These are phyloP conservation scores for Eucalyptus caleyi DNA, from an alignment of 345 rosid species.

Conservation along the genomic window DNA sequence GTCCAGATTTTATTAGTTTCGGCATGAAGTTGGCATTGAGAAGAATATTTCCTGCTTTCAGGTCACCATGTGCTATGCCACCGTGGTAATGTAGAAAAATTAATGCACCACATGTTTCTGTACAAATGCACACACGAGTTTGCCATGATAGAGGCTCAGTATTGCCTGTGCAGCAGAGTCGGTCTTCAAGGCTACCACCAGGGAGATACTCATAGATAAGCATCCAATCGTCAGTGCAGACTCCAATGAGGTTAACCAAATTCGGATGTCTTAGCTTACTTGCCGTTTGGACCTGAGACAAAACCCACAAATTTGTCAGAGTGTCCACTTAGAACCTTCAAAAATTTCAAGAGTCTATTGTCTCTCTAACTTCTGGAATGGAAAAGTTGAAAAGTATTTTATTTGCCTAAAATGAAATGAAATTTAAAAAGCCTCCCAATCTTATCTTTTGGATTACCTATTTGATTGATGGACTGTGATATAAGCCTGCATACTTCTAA, in stretches of 20 bases:
- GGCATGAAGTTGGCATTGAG: constrained; percentile 53
- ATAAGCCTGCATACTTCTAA: background rate
- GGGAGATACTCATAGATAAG: constrained; percentile 73
- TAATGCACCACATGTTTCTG: constrained; percentile 60
- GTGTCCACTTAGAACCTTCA: background rate
- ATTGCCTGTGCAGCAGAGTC: constrained; percentile 56
- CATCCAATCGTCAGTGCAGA: constrained; percentile 68
- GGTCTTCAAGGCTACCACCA: constrained; percentile 87
- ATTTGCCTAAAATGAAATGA: background rate
- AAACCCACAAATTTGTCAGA: background rate
- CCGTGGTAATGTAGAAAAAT: constrained; percentile 74
- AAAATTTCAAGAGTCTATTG: background rate
- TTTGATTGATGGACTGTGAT: background rate
- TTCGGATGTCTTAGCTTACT: constrained; percentile 81
- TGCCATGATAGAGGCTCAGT: constrained; percentile 77
- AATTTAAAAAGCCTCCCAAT: background rate
- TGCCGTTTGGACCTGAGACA: constrained; percentile 48
- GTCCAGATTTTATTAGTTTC: constrained; percentile 76
- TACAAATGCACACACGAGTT: constrained; percentile 60
- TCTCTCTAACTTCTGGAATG: background rate
- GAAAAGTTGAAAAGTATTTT: background rate
- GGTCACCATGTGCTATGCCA: constrained; percentile 68
- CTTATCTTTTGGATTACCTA: background rate
- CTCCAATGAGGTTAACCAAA: constrained; percentile 65
- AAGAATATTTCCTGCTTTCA: constrained; percentile 72